Evolutionary conservation across 2,329 filamentous ascomycete species (phyloP), one percentile per base, ranked within the genome.

Genomic region (Neurospora sp.): DNA sequence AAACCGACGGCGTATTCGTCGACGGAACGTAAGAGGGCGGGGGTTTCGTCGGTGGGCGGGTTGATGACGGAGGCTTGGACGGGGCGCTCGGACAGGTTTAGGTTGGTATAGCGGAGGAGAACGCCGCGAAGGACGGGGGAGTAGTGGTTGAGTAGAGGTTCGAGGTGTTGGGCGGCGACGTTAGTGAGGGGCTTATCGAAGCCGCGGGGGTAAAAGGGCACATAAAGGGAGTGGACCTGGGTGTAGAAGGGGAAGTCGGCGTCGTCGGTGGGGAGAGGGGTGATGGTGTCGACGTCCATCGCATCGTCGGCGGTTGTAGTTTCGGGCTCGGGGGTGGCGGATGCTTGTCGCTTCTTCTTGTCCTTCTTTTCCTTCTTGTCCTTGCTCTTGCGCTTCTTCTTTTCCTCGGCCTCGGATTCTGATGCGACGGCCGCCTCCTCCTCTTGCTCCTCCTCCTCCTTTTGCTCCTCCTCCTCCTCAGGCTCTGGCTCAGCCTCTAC

Each of bases 1-100:
- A 92, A 97, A 28, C 90, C 90, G 33, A 93, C 92, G 8, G 91
- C 92, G 77, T 94, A 96, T 80, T 98, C 96, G 80, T 92, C 89
- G 52, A 92, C 82, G 5, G 86, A 86, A 66, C 84, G 77, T 4
- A 86, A 78, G 11, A 81, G 75, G 15, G 79, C 78, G 0, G 82
- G 80, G 28, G 82, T 82, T 41, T 83, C 77, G 70, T 88, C 84
- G 17, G 84, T 82, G 5, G 81, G 78, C 1, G 84, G 84, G 28
- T 82, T 81, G 38, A 76, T 76, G 4, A 74, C 72, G 43, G 82
- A 81, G 8, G 78, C 77, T 57, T 84, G 82, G 41, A 85, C 86
- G 0, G 90, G 86, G 4, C 81, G 78, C 71, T 90, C 87, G 1
- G 88, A 87, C 5, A 96, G 80, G 46, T 87, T 83, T 3, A 91